These are phyloP conservation scores for Penicillium vulpinum DNA, from an alignment of 2,329 filamentous ascomycete species.

Conservation along the genomic window DNA sequence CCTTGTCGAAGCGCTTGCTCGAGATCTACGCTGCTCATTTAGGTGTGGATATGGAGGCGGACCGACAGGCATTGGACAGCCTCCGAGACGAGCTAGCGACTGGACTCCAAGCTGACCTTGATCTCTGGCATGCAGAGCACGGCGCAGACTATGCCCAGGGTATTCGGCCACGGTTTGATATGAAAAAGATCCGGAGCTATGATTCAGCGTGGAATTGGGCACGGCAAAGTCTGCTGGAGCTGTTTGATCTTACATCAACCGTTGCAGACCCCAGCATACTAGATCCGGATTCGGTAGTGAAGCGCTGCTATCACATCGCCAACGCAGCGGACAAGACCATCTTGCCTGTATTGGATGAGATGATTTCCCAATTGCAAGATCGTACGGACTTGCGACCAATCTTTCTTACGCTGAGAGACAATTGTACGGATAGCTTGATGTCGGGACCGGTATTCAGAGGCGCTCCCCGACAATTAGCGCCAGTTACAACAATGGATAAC, in stretches of 20 bases:
- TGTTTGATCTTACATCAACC: slow-evolving; percentile 67
- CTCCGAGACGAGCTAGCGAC: slow-evolving; percentile 77
- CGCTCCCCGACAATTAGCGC: slow-evolving; percentile 58
- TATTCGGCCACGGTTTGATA: slow-evolving; percentile 93
- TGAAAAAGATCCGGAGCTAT: slow-evolving; percentile 91
- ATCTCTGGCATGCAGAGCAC: slow-evolving; percentile 92
- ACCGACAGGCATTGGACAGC: slow-evolving; percentile 85
- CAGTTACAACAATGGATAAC: slow-evolving; percentile 94
- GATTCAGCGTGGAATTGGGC: slow-evolving; percentile 99
- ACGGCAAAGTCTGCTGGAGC: slow-evolving; percentile 61
- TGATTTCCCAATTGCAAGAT: not conserved
- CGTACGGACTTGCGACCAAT: not conserved
- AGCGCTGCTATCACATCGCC: slow-evolving; percentile 40
- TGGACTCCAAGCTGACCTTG: slow-evolving; percentile 86
- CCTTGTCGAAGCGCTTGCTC: slow-evolving; percentile 96
- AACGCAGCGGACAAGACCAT: not conserved
- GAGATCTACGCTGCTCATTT: slow-evolving; percentile 93
- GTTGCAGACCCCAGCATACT: slow-evolving; percentile 98
- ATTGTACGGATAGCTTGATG: not conserved
- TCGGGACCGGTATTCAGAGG: not conserved
- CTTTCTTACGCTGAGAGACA: not conserved
- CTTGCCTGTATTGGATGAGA: not conserved
- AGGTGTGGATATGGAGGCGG: slow-evolving; percentile 91
- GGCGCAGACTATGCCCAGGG: slow-evolving; percentile 94
- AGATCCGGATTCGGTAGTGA: slow-evolving; percentile 84